Conservation (phyloP, 1,284 basidiomycete genomes). For the Pseudozyma tsukubaensis region DNA sequence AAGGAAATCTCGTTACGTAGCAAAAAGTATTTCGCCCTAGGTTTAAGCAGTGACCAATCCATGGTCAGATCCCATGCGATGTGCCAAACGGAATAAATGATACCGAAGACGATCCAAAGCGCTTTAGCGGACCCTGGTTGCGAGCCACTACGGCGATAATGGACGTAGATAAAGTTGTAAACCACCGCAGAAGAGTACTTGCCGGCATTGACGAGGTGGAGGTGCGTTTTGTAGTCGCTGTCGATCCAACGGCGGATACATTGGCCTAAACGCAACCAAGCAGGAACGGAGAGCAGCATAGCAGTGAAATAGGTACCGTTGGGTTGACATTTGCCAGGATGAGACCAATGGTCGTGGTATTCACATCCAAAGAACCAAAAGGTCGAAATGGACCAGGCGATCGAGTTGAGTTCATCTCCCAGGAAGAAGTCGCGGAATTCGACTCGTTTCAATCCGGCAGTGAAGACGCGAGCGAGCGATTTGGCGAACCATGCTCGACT, state of each 20-base stretch:
- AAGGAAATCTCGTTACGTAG: constrained; percentile 77
- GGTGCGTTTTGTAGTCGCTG: constrained; percentile 73
- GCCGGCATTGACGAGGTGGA: constrained; percentile 85
- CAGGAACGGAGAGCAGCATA: constrained; percentile 76
- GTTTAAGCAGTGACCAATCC: constrained; percentile 76
- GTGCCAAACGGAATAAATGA: constrained; percentile 78
- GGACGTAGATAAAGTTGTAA: constrained; percentile 65
- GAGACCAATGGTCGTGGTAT: constrained; percentile 71
- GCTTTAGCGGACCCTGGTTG: constrained; percentile 17
- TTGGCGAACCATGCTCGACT: constrained; percentile 84
- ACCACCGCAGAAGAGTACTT: constrained; percentile 65
- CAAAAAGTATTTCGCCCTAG: constrained; percentile 75
- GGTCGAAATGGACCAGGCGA: constrained; percentile 69
- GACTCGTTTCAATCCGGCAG: constrained; percentile 75
- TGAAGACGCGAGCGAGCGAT: constrained; percentile 73
- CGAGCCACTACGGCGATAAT: constrained; percentile 63
- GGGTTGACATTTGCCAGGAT: constrained; percentile 52
- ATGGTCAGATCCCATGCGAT: constrained; percentile 78
- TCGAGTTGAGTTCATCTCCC: constrained; percentile 68
- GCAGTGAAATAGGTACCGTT: constrained; percentile 65
- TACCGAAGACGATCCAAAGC: constrained; percentile 73
- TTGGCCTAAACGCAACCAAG: constrained; percentile 82
- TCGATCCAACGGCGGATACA: constrained; percentile 87
- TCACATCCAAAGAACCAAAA: constrained; percentile 77
- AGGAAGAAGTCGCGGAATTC: constrained; percentile 68